These are phyloP conservation scores for Trifolium dubium DNA, from an alignment of 306 rosid species.

Conservation along the genomic window DNA sequence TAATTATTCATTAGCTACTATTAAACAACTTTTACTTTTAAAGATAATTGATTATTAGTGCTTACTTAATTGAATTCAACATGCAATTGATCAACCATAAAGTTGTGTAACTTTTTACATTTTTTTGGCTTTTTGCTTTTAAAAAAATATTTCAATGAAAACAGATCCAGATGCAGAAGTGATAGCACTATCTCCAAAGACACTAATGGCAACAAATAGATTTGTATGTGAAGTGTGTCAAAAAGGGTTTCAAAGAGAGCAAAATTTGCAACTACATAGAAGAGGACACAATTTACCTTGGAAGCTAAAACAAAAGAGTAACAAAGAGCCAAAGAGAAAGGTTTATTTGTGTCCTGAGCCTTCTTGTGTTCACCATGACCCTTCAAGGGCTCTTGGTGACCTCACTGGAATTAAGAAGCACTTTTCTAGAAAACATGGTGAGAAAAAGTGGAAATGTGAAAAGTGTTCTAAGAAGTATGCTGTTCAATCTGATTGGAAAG, in stretches of 20 bases:
- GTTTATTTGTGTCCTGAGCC: constrained; percentile 92
- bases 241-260: constrained; percentile 98
- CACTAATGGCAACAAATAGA: constrained; percentile 95
- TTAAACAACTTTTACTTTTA: not conserved
- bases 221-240: constrained; percentile 94
- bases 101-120: not conserved
- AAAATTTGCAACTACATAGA: constrained; percentile 88
- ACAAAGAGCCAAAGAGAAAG: constrained; percentile 79
- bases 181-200: constrained; percentile 89
- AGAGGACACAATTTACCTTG: constrained; percentile 98
- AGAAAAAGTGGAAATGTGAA: constrained; percentile 97
- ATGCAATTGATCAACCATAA: constrained; percentile 8
- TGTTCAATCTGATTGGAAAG: constrained; percentile 96
- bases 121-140: not conserved
- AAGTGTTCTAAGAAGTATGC: constrained; percentile 87
- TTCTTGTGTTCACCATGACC: constrained; percentile 90
- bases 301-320: constrained; percentile 89
- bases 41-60: not conserved
- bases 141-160: not conserved
- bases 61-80: not conserved
- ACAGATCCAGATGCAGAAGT: constrained; percentile 97
- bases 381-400: constrained; percentile 90
- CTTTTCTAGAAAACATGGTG: constrained; percentile 87
- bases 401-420: constrained; percentile 93
- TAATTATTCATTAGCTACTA: not conserved